Base-by-base conservation (phyloP, 306 rosid species). In the Fagus crenata region DNA sequence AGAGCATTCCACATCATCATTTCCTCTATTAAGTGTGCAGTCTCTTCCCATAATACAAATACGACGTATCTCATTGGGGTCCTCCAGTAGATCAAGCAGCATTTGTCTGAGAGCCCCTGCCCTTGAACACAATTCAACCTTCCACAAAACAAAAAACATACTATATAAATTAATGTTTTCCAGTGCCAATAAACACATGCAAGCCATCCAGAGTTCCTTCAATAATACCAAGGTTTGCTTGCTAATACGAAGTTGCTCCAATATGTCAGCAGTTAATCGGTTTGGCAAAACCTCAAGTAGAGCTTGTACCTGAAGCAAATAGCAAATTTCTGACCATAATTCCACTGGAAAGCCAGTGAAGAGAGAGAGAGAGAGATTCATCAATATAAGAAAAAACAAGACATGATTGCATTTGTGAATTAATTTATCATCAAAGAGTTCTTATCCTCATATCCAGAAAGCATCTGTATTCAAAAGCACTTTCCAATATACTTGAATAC, bases 241-340 rank as follows among this genome's bases (percentile, higher is more conserved):
- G 97, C 99, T 96, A 68, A 82, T 91, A 42, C 99, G 98, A 84
- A 96, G 99, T 85, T 91, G 89, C 87, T 93, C 99, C 91, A 96
- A 85, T 86, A 86, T 75, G 46, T 91, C 92, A 39, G 94, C 99
- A 46, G 97, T 93, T 81, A 96, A 80, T 72, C 89, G 87, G 85
- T 89, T 96, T 5, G 99, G 99, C 80, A 96, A 84, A 42, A 91
- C 98, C 67, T 89, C 93, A 56, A 96, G 93, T 53, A 96, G 87
- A 37, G 89, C 92, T 87, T 83, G 89, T 76, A 96, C 98, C 99
- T 96, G 85, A 73, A 78, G 67, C 73, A 81, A 80, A 68, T 31
- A 43, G 49, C 46, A 65, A 49, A 46, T 17, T 49, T 18, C 43
- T 55, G 51, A 53, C 33, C 53, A 69, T 17, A 41, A 13, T 18